phyloP scores from a whole-genome alignment of 1,139 yeast genomes.

The Pichia norvegensis region DNA sequence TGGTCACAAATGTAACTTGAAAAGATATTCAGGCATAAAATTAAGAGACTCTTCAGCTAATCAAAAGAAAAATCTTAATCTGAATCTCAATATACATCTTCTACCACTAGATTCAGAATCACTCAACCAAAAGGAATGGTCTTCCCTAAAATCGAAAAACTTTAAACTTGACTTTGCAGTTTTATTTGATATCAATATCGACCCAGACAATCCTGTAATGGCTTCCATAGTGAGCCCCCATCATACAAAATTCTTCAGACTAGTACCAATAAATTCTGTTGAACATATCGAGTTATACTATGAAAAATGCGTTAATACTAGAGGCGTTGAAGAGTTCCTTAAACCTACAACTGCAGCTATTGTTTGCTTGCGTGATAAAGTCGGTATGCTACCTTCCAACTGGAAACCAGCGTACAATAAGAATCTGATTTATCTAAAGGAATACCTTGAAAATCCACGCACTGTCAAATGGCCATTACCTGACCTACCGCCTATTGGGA shows the following conservation, averaged over 20 bases:
- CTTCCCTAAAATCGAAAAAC: conserved; percentile 4
- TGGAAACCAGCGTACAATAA: conserved; percentile 68
- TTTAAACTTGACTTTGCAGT: conserved; percentile 39
- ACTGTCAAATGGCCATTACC: conserved; percentile 66
- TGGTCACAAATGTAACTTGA: conserved; percentile 60
- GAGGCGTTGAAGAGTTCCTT: conserved; percentile 35
- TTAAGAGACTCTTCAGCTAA: conserved; percentile 26
- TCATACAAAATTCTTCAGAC: conserved; percentile 50
- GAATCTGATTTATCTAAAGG: conserved; percentile 51
- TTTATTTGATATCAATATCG: conserved; percentile 65
- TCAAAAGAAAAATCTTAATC: conserved; percentile 31
- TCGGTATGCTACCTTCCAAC: conserved; percentile 80
- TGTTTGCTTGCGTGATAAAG: conserved; percentile 73
- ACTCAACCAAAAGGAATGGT: conserved; percentile 23
- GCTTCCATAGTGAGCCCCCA: conserved; percentile 13
- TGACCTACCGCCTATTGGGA: conserved; percentile 55
- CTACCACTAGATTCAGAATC: conserved; percentile 42
- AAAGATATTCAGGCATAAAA: conserved; percentile 57
- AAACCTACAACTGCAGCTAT: conserved; percentile 72
- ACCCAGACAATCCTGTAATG: conserved; percentile 28
- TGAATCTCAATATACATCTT: conserved; percentile 33
- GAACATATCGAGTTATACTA: conserved; percentile 54
- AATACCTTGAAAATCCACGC: conserved; percentile 37
- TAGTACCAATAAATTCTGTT: conserved; percentile 71
- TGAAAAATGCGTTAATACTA: conserved; percentile 27